Evolutionary conservation across 352 stramenopile genomes (phyloP), one percentile per base, ranked within the genome.

Genomic region (Thalassiosira mediterranea): DNA sequence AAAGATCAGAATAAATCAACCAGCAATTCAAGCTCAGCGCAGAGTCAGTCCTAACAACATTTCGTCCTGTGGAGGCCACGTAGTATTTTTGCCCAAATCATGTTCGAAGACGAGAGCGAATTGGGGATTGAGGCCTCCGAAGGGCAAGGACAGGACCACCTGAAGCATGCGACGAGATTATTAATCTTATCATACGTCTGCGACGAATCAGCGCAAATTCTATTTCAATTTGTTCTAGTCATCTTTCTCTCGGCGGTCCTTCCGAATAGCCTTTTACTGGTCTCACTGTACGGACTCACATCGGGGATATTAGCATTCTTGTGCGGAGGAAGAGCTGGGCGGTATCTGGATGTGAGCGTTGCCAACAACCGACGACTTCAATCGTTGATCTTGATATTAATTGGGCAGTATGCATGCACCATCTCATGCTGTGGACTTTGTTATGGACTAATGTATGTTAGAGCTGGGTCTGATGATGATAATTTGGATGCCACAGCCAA

Each of bases 331-430:
- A 8, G 13, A 32, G 26, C 52, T n/a, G 52, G 52, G 3, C n/a
- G 52, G 8, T 61, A 19, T 11, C 13, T 61, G 26, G 52, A 61
- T 13, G 23, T 5, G 2, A 17, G 23, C 28, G 11, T 47, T 11
- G 28, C 28, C 15, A 61, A 61, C 5, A 61, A 61, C 19, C 26
- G 28, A 61, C 52, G 52, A 17, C 23, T 61, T 5, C 52, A 61
- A 25, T 61, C 52, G 15, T 47, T 19, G 15, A 29, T 61, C 1
- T 7, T 19, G 28, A 17, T 46, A 8, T n/a, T 61, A 17, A 32
- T 23, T 26, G 52, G 26, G 11, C 52, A 46, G 29, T 46, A 61
- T 23, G 11, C 31, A 4, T 61, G 52, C 29, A 61, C 29, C 1
- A 8, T 42, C 13, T 29, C 28, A 4, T 61, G 52, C n/a, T 61